Conservation (phyloP, 768 basidiomycete genomes). For the Cystobasidium ongulense region DNA sequence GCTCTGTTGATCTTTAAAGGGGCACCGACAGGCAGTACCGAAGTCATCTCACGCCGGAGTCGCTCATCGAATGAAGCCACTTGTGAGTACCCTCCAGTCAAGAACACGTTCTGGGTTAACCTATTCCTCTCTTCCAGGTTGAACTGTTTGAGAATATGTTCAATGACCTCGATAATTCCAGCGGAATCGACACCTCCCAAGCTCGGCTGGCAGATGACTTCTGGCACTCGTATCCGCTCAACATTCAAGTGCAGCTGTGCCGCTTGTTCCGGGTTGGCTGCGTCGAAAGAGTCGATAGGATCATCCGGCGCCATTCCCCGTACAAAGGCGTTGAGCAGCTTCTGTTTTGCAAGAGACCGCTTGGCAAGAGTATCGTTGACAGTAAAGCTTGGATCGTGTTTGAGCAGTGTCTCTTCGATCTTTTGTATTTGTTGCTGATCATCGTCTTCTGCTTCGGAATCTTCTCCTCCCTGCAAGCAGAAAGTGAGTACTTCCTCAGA, state of each 20-base stretch:
- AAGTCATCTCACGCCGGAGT: slow-evolving; percentile 65
- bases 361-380: slow-evolving; percentile 71
- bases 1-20: slow-evolving; percentile 60
- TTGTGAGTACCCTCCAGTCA: slow-evolving; percentile 73
- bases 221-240: slow-evolving; percentile 82
- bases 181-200: slow-evolving; percentile 94
- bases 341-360: slow-evolving; percentile 65
- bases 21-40: slow-evolving; percentile 75
- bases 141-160: slow-evolving; percentile 70
- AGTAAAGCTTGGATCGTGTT: slow-evolving; percentile 77
- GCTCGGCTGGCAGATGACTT: slow-evolving; percentile 83
- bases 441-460: slow-evolving; percentile 85
- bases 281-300: slow-evolving; percentile 54
- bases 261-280: slow-evolving; percentile 53
- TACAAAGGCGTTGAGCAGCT: slow-evolving; percentile 72
- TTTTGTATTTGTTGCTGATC: slow-evolving; percentile 61
- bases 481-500: background rate
- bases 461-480: slow-evolving; percentile 44
- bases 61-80: slow-evolving; percentile 62
- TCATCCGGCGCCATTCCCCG: slow-evolving; percentile 43
- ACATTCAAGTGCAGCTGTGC: slow-evolving; percentile 77
- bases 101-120: slow-evolving; percentile 81
- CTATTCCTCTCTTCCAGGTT: slow-evolving; percentile 58
- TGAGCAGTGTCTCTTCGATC: slow-evolving; percentile 71
- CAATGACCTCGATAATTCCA: slow-evolving; percentile 83